Evolutionary conservation across 176 grass and related monocot species (phyloP).

Genomic region (Luzula sylvatica): DNA sequence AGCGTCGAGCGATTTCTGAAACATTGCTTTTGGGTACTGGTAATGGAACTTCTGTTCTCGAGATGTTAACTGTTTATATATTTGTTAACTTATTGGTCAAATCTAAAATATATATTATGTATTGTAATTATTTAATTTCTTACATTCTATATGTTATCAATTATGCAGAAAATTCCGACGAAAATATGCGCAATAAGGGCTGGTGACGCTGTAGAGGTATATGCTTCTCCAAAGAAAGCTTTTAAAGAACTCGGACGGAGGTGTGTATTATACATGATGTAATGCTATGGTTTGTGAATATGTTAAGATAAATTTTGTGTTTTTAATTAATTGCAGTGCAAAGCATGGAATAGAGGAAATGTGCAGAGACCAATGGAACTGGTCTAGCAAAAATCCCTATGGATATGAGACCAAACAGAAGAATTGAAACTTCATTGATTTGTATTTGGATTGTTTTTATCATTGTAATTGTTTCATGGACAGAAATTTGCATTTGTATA

Average conservation of each 20-base stretch:
- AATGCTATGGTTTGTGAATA: background rate
- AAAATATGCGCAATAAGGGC: slow-evolving; percentile 19
- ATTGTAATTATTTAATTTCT: background rate
- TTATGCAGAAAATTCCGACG: slow-evolving; percentile 24
- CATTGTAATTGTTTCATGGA: too few species aligned
- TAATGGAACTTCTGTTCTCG: slow-evolving; percentile 15
- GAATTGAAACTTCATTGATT: too few species aligned
- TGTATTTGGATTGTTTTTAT: too few species aligned
- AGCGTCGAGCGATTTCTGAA: too few species aligned
- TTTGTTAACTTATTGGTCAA: too few species aligned
- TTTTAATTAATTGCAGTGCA: slow-evolving; percentile 22
- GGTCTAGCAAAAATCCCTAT: slow-evolving; percentile 36
- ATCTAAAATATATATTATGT: background rate
- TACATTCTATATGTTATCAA: background rate
- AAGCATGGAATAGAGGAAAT: slow-evolving; percentile 34
- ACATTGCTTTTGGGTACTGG: too few species aligned
- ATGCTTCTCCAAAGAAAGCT: slow-evolving; percentile 25
- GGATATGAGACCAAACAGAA: too few species aligned
- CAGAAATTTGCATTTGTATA: too few species aligned
- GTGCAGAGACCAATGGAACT: slow-evolving; percentile 39
- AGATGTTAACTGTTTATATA: slow-evolving; percentile 10
- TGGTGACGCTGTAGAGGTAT: slow-evolving; percentile 24
- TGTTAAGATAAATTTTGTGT: background rate
- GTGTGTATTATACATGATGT: background rate
- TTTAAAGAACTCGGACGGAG: slow-evolving; percentile 28